phyloP scores from a whole-genome alignment of 768 basidiomycete genomes.

The Gymnopilus junonius region DNA sequence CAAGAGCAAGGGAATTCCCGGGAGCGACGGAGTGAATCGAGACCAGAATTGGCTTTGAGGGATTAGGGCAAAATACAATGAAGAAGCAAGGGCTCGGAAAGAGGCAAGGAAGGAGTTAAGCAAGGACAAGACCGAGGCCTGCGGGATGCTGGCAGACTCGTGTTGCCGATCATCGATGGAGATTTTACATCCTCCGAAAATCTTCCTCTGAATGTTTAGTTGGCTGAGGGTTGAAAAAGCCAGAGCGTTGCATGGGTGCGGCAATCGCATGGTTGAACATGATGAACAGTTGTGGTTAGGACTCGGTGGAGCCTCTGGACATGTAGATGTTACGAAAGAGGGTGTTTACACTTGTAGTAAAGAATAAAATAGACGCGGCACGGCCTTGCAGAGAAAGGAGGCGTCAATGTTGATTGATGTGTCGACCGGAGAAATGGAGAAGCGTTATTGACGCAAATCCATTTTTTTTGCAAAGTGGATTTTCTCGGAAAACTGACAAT shows the following conservation, averaged over 20 bases:
- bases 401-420: slow-evolving; percentile 1
- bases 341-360: not conserved
- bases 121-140: not conserved
- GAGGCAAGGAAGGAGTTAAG: not conserved
- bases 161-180: slow-evolving; percentile 7
- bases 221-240: not conserved
- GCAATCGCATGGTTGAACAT: not conserved
- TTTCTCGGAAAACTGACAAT: not conserved
- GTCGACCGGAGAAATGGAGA: slow-evolving; percentile 4
- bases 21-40: not conserved
- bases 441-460: not conserved
- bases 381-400: not conserved
- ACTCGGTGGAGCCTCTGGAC: not conserved
- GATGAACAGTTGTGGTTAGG: too few species aligned
- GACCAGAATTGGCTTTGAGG: not conserved
- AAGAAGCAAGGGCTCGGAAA: not conserved
- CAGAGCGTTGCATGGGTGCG: not conserved
- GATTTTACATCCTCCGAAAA: slow-evolving; percentile 2
- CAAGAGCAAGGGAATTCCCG: not conserved
- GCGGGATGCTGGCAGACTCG: not conserved
- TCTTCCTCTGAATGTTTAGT: not conserved
- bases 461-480: not conserved
- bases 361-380: not conserved
- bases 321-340: not conserved
- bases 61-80: not conserved